Evolutionary conservation across 176 grass and related monocot genomes (phyloP).

Genomic region (Metroxylon sagu): DNA sequence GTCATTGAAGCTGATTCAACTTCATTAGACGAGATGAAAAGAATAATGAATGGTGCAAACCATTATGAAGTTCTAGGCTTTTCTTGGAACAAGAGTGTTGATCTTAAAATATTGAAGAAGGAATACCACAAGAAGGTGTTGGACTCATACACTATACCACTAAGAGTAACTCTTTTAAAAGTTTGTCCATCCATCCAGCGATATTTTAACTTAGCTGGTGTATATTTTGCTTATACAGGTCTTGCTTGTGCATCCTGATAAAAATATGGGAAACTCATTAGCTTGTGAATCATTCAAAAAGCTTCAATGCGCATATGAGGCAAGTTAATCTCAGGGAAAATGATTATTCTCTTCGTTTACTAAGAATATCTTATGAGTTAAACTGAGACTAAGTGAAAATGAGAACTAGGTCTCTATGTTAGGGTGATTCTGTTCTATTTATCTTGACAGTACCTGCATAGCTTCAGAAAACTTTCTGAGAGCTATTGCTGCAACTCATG

Average conservation of each 20-base stretch:
- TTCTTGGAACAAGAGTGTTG: constrained; percentile 31
- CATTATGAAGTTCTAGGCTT: constrained; percentile 89
- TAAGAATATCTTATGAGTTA: too few species aligned
- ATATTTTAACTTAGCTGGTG: constrained; percentile 2
- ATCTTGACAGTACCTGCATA: too few species aligned
- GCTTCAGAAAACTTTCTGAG: not conserved
- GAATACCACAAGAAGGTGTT: constrained; percentile 76
- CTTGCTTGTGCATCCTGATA: constrained; percentile 95
- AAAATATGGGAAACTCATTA: constrained; percentile 79
- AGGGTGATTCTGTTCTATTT: too few species aligned
- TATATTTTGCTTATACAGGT: constrained; percentile 45
- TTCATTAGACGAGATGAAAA: constrained; percentile 88
- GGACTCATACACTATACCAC: too few species aligned
- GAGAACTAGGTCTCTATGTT: too few species aligned
- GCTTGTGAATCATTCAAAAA: constrained; percentile 98
- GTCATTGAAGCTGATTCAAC: constrained; percentile 47
- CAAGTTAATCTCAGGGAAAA: constrained; percentile 17
- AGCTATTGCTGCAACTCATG: constrained; percentile 14
- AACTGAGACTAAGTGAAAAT: too few species aligned
- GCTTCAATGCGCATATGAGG: constrained; percentile 98
- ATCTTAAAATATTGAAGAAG: constrained; percentile 50
- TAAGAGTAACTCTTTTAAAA: too few species aligned
- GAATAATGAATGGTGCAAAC: constrained; percentile 66
- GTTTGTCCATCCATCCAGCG: too few species aligned
- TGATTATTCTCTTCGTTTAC: too few species aligned